These are phyloP conservation scores for Podosphaera fusca DNA, from an alignment of 2,329 filamentous ascomycete species.

Conservation along the genomic window DNA sequence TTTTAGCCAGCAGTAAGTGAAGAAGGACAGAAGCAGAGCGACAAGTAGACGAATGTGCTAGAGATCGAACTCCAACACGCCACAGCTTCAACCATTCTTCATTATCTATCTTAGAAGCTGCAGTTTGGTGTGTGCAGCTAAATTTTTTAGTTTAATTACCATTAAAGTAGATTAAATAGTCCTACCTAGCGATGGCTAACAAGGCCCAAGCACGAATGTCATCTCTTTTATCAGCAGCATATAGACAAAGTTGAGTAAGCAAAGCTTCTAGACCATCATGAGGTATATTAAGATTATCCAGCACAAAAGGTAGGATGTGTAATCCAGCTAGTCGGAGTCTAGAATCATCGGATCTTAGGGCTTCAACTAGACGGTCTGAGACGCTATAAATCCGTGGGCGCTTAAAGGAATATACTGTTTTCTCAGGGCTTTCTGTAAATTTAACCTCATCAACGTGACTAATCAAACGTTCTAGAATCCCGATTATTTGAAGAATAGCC, in stretches of 20 bases:
- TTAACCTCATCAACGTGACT: conserved; percentile 6
- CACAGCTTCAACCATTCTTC: conserved; percentile 50
- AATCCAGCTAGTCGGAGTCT: conserved; percentile 17
- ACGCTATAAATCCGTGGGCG: conserved; percentile 10
- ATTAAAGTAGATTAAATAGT: conserved; percentile 2
- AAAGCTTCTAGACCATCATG: conserved; percentile 29
- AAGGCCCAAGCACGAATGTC: conserved; percentile 58
- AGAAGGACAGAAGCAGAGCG: conserved; percentile 53
- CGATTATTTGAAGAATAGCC: conserved; percentile 34
- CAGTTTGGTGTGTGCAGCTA: conserved; percentile 24
- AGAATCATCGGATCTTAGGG: conserved; percentile 10
- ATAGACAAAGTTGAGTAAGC: conserved; percentile 31
- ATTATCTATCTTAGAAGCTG: conserved; percentile 17
- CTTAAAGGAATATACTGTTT: conserved; percentile 11
- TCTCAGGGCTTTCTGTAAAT: conserved; percentile 3
- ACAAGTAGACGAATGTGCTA: conserved; percentile 47
- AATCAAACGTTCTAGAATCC: conserved; percentile 26
- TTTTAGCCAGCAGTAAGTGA: conserved; percentile 38
- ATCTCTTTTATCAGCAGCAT: conserved; percentile 46
- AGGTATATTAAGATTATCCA: conserved; percentile 23
- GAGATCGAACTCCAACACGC: conserved; percentile 47
- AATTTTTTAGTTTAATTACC: neutral
- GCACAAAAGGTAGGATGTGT: conserved; percentile 28
- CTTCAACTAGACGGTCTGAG: conserved; percentile 11
- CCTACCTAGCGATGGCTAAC: conserved; percentile 57